Conservation (phyloP, 208 protist species). For the Wallacemonas sp. region DNA sequence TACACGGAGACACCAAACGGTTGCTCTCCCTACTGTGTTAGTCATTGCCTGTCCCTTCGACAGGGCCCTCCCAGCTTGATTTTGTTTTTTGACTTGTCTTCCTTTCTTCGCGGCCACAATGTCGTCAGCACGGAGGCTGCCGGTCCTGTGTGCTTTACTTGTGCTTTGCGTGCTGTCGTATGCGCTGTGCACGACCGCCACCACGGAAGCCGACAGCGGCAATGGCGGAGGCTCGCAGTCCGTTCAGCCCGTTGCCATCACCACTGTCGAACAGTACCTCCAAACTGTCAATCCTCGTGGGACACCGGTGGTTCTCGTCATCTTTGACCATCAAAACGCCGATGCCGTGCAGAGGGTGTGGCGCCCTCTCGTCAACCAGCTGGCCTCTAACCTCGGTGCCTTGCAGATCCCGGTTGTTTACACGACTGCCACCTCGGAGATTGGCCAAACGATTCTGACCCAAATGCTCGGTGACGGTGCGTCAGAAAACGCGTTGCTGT, state of each 20-base stretch:
- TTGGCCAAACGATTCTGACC: constrained; percentile 9
- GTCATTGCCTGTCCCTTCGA: too few relatives aligned
- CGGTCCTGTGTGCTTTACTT: constrained; percentile 10
- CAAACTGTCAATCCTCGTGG: neutral
- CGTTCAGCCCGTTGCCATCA: neutral
- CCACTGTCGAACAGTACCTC: neutral
- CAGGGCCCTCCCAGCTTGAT: too few relatives aligned
- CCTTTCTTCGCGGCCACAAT: too few relatives aligned
- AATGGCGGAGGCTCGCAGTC: too few relatives aligned
- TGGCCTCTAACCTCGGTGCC: constrained; percentile 10
- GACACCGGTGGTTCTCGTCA: neutral
- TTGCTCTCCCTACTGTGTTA: too few relatives aligned
- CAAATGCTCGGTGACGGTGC: neutral
- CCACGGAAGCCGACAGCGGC: too few relatives aligned
- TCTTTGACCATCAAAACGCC: neutral
- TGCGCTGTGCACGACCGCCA: too few relatives aligned
- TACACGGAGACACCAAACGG: too few relatives aligned
- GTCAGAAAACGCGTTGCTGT: constrained; percentile 15
- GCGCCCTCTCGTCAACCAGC: constrained; percentile 16
- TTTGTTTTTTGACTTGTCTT: too few relatives aligned
- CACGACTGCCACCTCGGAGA: constrained; percentile 5
- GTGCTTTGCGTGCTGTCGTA: too few relatives aligned
- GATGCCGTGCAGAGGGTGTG: constrained; percentile 10
- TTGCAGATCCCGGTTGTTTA: constrained; percentile 27
- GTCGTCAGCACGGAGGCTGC: too few relatives aligned